These are phyloP conservation scores for Crithidia mellificae DNA, from an alignment of 208 protist species.

Conservation along the genomic window DNA sequence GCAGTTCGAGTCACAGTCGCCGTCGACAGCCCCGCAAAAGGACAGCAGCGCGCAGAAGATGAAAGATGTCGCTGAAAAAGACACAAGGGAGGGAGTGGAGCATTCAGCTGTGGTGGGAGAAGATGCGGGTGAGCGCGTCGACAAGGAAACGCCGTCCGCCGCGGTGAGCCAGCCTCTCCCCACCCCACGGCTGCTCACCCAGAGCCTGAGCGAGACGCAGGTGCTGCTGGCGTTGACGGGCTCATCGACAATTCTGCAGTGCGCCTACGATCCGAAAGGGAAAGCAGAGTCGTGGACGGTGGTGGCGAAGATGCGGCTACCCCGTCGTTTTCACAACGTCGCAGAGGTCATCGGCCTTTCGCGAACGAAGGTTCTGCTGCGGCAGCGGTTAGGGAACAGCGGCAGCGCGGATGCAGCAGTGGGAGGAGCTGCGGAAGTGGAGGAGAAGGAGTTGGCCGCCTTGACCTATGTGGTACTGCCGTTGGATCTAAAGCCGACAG, in stretches of 20 bases:
- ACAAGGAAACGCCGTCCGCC: not conserved
- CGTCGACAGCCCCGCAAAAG: not conserved
- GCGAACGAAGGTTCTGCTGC: slow-evolving; percentile 9
- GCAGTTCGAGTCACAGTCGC: slow-evolving; percentile 39
- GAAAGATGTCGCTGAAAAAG: not conserved
- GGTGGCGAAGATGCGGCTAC: slow-evolving; percentile 27
- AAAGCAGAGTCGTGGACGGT: slow-evolving; percentile 15
- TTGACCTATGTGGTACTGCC: slow-evolving; percentile 23
- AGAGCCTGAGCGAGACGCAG: slow-evolving; percentile 30
- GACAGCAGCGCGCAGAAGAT: not conserved
- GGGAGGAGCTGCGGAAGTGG: not conserved
- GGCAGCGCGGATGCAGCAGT: not conserved
- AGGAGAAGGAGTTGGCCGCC: too few species aligned
- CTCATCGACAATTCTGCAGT: slow-evolving; percentile 28
- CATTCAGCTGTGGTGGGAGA: not conserved
- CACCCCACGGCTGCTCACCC: slow-evolving; percentile 5
- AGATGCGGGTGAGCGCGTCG: not conserved
- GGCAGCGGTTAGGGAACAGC: not conserved
- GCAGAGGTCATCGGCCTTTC: slow-evolving; percentile 27
- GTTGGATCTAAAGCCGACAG: slow-evolving; percentile 28
- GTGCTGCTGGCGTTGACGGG: slow-evolving; percentile 38
- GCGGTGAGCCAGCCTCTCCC: not conserved
- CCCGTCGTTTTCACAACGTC: slow-evolving; percentile 12
- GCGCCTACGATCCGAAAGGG: slow-evolving; percentile 29
- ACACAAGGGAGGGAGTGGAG: not conserved